Evolutionary conservation across 1,284 basidiomycete genomes (phyloP).

Genomic region (Leccinum fuscescens): DNA sequence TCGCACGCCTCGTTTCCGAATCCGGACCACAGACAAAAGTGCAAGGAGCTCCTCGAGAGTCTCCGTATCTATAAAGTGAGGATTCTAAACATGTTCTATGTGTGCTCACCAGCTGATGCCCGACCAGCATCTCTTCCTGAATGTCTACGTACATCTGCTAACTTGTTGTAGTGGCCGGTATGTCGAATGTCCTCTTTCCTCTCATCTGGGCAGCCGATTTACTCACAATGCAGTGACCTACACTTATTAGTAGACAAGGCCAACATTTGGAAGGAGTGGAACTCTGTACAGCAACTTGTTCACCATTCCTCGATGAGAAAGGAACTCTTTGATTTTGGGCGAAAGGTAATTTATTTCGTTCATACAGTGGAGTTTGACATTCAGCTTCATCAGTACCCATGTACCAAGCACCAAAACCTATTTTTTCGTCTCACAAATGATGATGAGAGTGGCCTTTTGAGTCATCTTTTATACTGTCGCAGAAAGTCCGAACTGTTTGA

Average conservation of each 20-base stretch:
- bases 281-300: conserved; percentile 20
- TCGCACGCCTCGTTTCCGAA: neutral
- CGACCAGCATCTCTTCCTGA: conserved; percentile 25
- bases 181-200: neutral
- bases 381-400: conserved; percentile 12
- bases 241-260: conserved; percentile 7
- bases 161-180: conserved; percentile 15
- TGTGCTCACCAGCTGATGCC: conserved; percentile 7
- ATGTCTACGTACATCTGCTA: conserved; percentile 25
- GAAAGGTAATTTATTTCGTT: conserved; percentile 8
- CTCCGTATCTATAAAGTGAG: conserved; percentile 27
- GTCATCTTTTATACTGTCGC: conserved; percentile 23
- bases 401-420: conserved; percentile 13
- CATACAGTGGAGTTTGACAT: neutral
- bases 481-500: conserved; percentile 17
- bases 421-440: conserved; percentile 6
- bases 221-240: conserved; percentile 9
- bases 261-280: conserved; percentile 18
- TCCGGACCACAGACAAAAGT: conserved; percentile 2
- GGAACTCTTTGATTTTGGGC: conserved; percentile 10
- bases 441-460: conserved; percentile 21
- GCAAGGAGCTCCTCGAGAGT: conserved; percentile 6
- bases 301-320: conserved; percentile 16
- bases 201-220: neutral
- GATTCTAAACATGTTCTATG: neutral